These are phyloP conservation scores for Pythium sukuiense DNA, from an alignment of 352 stramenopile species.

Conservation along the genomic window DNA sequence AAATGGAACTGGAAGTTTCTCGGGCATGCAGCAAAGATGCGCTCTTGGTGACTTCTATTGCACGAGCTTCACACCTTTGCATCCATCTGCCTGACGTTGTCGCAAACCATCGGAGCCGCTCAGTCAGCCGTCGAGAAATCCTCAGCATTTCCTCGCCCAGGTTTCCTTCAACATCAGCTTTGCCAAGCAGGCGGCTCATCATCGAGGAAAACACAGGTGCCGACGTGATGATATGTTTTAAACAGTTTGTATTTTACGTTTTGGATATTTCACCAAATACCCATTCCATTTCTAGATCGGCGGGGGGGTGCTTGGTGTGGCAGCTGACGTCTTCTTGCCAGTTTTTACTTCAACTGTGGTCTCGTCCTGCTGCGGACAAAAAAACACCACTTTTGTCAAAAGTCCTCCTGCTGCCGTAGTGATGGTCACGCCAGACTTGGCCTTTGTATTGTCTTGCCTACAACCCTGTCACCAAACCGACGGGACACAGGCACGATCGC, in stretches of 20 bases:
- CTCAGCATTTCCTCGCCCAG: background rate
- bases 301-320: background rate
- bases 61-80: background rate
- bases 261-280: background rate
- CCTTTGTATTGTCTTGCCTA: background rate
- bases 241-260: constrained; percentile 11
- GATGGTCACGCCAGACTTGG: constrained; percentile 8
- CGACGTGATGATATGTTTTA: constrained; percentile 15
- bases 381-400: no score
- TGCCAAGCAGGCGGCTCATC: background rate
- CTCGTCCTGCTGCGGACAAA: background rate
- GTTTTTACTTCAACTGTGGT: background rate
- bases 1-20: no score
- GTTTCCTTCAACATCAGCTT: constrained; percentile 6
- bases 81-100: constrained; percentile 7
- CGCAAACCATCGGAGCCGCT: background rate
- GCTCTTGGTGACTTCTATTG: background rate
- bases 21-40: background rate
- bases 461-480: constrained; percentile 11
- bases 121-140: background rate
- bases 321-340: background rate
- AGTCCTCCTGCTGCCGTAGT: background rate
- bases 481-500: background rate
- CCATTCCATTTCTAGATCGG: background rate
- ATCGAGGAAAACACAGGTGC: constrained; percentile 5